phyloP scores from a whole-genome alignment of 495 filamentous ascomycete species.

The Penicillium chermesinum region DNA sequence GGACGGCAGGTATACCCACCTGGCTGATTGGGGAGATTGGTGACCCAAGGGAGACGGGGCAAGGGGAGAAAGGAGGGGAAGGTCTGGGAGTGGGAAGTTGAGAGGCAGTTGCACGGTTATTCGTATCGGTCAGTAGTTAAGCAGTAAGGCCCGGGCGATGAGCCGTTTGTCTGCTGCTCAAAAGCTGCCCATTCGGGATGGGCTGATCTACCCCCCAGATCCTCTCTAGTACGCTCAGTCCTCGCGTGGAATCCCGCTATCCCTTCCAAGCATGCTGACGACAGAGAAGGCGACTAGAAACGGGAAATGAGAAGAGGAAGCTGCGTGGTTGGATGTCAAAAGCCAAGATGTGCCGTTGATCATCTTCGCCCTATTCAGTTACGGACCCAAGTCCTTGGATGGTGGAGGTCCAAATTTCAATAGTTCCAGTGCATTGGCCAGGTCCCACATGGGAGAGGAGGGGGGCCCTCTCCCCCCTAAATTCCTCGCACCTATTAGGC shows the following conservation, averaged over 20 bases:
- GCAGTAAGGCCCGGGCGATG: too few relatives aligned
- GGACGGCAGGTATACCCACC: too few relatives aligned
- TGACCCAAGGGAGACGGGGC: too few relatives aligned
- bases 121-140: constrained; percentile 11
- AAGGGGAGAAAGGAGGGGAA: too few relatives aligned
- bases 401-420: constrained; percentile 16
- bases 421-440: constrained; percentile 14
- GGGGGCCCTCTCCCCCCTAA: neutral
- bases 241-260: constrained; percentile 4
- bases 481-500: too few relatives aligned
- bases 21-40: too few relatives aligned
- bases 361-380: constrained; percentile 1
- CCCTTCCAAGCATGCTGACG: constrained; percentile 2
- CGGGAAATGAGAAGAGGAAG: neutral
- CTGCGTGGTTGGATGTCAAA: neutral
- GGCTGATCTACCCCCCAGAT: neutral
- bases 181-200: neutral
- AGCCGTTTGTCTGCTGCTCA: neutral
- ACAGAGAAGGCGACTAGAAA: too few relatives aligned
- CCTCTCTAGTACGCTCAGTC: neutral
- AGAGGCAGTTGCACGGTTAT: constrained; percentile 13
- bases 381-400: neutral
- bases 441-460: constrained; percentile 5
- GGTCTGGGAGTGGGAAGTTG: too few relatives aligned
- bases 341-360: constrained; percentile 6